Base-by-base conservation (phyloP, 2,329 filamentous ascomycete species). In the Didymella glomerata region DNA sequence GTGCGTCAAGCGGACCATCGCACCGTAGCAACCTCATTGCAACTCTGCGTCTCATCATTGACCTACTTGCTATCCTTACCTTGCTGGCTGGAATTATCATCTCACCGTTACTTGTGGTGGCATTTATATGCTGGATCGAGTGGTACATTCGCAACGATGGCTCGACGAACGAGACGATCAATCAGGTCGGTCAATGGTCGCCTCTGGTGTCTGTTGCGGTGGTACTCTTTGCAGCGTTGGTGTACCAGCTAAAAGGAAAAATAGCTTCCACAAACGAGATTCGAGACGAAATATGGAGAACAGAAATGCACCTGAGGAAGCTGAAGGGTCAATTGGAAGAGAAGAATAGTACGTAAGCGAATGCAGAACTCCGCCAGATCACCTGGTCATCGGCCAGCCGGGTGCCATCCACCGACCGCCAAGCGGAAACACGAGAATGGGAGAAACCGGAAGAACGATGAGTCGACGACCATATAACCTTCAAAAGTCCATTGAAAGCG, bases 371-470 rank as follows among this genome's bases (percentile, higher is more conserved):
- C 41, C 24, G 24, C 16, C 22, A 10, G 22, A 42, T 44, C 22
- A 42, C 11, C 22, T 10, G 60, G 79, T 25, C 46, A 25, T 25
- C 32, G 30, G 32, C 13, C 18, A 67, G 30, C 83, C 0, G 86
- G 46, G 16, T 27, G 24, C 20, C 6, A 48, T 38, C 2, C 46
- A 48, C 46, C 46, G 46, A 48, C 34, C 6, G 46, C 46, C 20
- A 38, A 48, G 16, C 22, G 11, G 9, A 3, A 9, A 48, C 14
- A 38, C 32, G 24, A 48, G 32, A 4, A n/a, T 38, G 46, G 32
- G 24, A 38, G 32, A 27, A 48, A 25, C 22, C 32, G 46, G 30
- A 38, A 48, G 46, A 18, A 20, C 20, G 22, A 48, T 38, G 32
- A 38, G 22, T 44, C 32, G 16, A 38, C 14, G 8, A 34, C 7